phyloP scores from a whole-genome alignment of 306 rosid genomes.

The Alnus glutinosa region DNA sequence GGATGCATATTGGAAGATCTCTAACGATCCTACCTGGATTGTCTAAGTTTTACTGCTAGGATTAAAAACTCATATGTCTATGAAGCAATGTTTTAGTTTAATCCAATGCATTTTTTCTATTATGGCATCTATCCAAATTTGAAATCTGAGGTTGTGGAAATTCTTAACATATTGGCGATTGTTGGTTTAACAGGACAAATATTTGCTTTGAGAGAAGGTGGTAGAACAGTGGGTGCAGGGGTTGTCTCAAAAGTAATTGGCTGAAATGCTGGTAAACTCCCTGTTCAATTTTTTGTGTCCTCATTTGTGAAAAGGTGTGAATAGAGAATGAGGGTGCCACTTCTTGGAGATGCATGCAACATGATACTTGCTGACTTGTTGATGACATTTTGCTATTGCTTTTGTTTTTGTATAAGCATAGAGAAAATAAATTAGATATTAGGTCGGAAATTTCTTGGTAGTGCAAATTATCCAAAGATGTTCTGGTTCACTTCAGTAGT shows the following conservation, averaged over 20 bases:
- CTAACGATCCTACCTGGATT: neutral
- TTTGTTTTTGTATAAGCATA: constrained; percentile 8
- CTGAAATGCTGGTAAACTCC: neutral
- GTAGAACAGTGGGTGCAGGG: neutral
- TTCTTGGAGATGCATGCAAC: constrained; percentile 21
- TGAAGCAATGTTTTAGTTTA: neutral
- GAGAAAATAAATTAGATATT: neutral
- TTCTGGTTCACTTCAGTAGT: neutral
- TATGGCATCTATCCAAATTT: neutral
- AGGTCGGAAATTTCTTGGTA: neutral
- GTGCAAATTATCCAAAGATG: neutral
- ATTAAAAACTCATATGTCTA: neutral
- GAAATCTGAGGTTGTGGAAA: neutral
- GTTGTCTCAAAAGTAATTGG: neutral
- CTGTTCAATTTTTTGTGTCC: constrained; percentile 9
- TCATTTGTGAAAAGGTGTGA: constrained; percentile 30
- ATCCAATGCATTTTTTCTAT: neutral
- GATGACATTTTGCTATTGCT: constrained; percentile 14
- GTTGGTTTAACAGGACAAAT: neutral
- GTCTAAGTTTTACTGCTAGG: neutral
- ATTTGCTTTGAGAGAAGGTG: neutral
- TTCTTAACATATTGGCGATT: neutral
- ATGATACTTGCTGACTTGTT: constrained; percentile 14
- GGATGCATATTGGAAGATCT: neutral
- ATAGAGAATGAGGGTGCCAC: constrained; percentile 21